These are phyloP conservation scores for Tylopilus felleus DNA, from an alignment of 768 basidiomycete species.

Conservation along the genomic window DNA sequence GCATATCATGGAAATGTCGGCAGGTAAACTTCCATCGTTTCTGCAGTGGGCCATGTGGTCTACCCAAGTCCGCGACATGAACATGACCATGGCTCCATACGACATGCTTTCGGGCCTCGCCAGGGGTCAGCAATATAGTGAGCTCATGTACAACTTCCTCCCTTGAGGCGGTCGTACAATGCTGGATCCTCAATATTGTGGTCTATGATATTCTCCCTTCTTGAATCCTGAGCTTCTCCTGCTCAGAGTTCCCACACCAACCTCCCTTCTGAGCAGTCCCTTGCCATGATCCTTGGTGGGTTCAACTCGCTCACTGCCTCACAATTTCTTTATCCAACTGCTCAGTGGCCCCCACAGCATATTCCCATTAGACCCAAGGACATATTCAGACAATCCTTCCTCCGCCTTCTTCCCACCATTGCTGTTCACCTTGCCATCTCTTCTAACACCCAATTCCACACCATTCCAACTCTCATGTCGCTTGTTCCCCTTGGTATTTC, in stretches of 20 bases:
- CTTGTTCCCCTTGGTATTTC: slow-evolving; percentile 78
- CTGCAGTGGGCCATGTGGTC: slow-evolving; percentile 91
- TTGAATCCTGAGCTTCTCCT: slow-evolving; percentile 70
- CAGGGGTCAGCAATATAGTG: slow-evolving; percentile 81
- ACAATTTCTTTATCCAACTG: slow-evolving; percentile 27
- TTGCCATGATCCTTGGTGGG: slow-evolving; percentile 28
- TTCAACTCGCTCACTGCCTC: slow-evolving; percentile 29
- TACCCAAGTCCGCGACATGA: slow-evolving; percentile 66
- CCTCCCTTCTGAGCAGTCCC: slow-evolving; percentile 43
- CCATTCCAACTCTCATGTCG: slow-evolving; percentile 74
- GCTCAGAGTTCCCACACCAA: slow-evolving; percentile 45
- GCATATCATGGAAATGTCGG: slow-evolving; percentile 57
- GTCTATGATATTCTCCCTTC: slow-evolving; percentile 66
- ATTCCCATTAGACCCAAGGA: slow-evolving; percentile 62
- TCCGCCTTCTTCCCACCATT: slow-evolving; percentile 72
- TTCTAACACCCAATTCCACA: slow-evolving; percentile 73
- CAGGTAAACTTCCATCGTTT: slow-evolving; percentile 67
- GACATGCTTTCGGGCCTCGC: slow-evolving; percentile 87
- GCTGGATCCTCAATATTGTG: slow-evolving; percentile 68
- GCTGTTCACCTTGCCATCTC: slow-evolving; percentile 77
- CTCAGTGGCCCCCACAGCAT: slow-evolving; percentile 40
- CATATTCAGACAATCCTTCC: slow-evolving; percentile 76
- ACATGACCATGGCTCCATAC: slow-evolving; percentile 76
- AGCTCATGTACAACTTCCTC: slow-evolving; percentile 86
- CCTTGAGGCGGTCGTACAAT: slow-evolving; percentile 58